Base-by-base conservation (phyloP, 2,329 filamentous ascomycete genomes). In the Penicillium vulpinum region DNA sequence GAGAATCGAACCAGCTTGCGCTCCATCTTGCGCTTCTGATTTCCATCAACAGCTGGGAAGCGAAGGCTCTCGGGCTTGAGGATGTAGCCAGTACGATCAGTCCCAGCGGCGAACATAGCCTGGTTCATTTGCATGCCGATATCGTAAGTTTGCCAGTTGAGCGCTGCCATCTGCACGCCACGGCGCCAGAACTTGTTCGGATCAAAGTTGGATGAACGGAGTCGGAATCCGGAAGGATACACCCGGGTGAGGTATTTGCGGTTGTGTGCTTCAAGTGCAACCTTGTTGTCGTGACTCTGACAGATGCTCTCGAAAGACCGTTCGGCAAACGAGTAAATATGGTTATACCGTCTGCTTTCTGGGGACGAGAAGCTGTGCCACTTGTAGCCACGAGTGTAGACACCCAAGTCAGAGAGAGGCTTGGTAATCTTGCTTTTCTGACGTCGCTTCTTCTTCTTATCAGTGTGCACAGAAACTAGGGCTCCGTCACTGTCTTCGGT, bases 131-230 rank as follows among this genome's bases (percentile, higher is more conserved):
- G 93, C 85, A 97, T 94, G 44, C 92, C 91, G 18, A 95, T 82
- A 70, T 97, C 94, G 69, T 95, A 97, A 0, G 92, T 97, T 76
- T 99, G 94, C 93, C 94, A 97, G 76, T 99, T 99, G 61, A 97
- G 81, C 0, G 94, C 94, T 15, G 90, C 92, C 93, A 99, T 97
- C 76, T 99, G 94, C 18, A 97, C 94, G 31, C 94, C 94, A 41
- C 91, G 88, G 50, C 93, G 88, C 94, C 94, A 99, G 72, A 94
- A 96, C 60, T 88, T 87, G 62, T 96, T 84, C 1, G 94, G 94
- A 68, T 97, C 92, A 69, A 97, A 97, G 76, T 99, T 99, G 66
- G 89, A 91, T 0, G 94, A 97, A 33, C 85, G 86, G 55, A 97
- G 81, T 28, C 94, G 88, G 65, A 86, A 87, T 36, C 85, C 88